Percentiles rank a stretch among this genome's conserved stretches.
Evolutionary conservation across 2,329 filamentous ascomycete genomes (phyloP).

Genomic region (Alternaria sp.): DNA sequence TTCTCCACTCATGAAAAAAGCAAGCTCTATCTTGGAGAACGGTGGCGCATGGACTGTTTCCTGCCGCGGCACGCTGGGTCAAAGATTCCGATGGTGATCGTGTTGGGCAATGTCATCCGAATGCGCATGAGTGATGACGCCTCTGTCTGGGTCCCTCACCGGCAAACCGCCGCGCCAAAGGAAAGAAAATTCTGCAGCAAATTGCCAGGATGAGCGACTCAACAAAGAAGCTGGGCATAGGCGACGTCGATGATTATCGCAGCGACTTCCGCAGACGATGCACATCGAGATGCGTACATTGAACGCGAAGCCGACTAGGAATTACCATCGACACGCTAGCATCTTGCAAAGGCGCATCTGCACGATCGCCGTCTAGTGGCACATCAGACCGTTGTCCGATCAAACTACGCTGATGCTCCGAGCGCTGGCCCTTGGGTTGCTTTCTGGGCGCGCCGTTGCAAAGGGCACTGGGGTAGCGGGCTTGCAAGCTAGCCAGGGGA

Average conservation of each 20-base stretch:
- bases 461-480: slow-evolving; percentile 20
- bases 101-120: slow-evolving; percentile 11
- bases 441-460: slow-evolving; percentile 21
- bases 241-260: background rate
- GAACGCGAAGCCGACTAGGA: background rate
- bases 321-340: slow-evolving; percentile 19
- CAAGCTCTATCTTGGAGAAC: background rate
- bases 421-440: slow-evolving; percentile 8
- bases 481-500: slow-evolving; percentile 25
- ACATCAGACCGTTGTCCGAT: slow-evolving; percentile 27
- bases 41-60: background rate
- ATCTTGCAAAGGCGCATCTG: slow-evolving; percentile 26
- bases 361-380: slow-evolving; percentile 37
- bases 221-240: slow-evolving; percentile 8
- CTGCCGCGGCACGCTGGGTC: background rate
- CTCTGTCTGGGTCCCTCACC: background rate
- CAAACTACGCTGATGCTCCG: slow-evolving; percentile 17
- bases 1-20: background rate
- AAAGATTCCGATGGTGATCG: background rate
- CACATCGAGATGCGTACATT: background rate
- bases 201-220: slow-evolving; percentile 6
- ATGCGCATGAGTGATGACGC: slow-evolving; percentile 10
- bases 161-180: slow-evolving; percentile 13
- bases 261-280: background rate
- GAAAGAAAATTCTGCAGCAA: slow-evolving; percentile 10